phyloP scores from a whole-genome alignment of 1,284 basidiomycete species.

The Wallemia ichthyophaga region DNA sequence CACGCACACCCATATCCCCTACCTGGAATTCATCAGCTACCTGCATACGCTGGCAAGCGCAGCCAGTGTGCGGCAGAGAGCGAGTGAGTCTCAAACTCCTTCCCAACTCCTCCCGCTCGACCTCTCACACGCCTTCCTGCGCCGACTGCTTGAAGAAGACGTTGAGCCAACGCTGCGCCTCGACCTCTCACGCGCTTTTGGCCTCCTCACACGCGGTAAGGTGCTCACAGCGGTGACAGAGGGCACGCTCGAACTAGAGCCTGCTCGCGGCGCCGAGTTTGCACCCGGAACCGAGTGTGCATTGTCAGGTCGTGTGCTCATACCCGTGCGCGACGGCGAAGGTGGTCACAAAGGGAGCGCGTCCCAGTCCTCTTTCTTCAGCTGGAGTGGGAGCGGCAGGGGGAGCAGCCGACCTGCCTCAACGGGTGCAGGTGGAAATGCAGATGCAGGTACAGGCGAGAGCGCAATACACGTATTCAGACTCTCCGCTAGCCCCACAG shows the following conservation, averaged over 20 bases:
- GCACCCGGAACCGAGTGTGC: constrained; percentile 14
- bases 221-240: constrained; percentile 58
- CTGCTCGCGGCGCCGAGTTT: constrained; percentile 25
- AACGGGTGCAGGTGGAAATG: constrained; percentile 5
- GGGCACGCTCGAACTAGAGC: constrained; percentile 69
- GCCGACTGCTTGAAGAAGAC: constrained; percentile 55
- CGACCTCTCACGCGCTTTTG: constrained; percentile 73
- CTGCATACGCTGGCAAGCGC: constrained; percentile 42
- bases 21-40: constrained; percentile 58
- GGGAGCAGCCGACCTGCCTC: constrained; percentile 25
- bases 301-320: not conserved
- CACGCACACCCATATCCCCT: constrained; percentile 40
- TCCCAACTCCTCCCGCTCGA: constrained; percentile 13
- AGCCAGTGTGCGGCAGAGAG: not conserved
- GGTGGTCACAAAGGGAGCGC: constrained; percentile 3
- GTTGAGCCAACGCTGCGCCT: constrained; percentile 77
- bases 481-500: constrained; percentile 2
- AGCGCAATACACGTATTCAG: constrained; percentile 12
- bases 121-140: constrained; percentile 49
- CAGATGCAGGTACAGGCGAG: no score
- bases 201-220: constrained; percentile 69
- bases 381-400: constrained; percentile 26
- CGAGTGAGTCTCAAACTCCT: constrained; percentile 31
- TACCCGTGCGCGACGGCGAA: constrained; percentile 3
- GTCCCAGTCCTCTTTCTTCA: constrained; percentile 5